phyloP scores from a whole-genome alignment of 176 grass and related monocot species.

The Musa troglodytarum region DNA sequence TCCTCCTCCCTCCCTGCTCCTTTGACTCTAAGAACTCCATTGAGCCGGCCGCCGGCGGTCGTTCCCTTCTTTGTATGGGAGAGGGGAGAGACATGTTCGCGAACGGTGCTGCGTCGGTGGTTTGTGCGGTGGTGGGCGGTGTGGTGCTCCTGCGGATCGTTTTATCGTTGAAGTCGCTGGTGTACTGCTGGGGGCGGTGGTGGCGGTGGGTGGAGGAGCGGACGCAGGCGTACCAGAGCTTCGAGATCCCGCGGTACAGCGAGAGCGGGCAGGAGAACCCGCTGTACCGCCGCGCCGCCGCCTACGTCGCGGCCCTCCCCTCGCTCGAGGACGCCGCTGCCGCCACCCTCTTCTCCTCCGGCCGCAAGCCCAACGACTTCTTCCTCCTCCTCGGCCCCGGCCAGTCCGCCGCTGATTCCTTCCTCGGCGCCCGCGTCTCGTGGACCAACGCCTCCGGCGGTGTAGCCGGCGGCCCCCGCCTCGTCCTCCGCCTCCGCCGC shows the following conservation, averaged over 20 bases:
- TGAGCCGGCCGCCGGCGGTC: no score
- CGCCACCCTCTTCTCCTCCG: constrained; percentile 58
- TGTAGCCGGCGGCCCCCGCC: constrained; percentile 3
- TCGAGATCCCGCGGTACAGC: constrained; percentile 60
- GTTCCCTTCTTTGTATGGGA: no score
- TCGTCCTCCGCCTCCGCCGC: constrained; percentile 70
- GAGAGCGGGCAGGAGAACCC: constrained; percentile 53
- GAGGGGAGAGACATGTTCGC: not conserved
- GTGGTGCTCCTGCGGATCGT: constrained; percentile 37
- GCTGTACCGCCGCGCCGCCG: constrained; percentile 66
- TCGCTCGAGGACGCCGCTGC: constrained; percentile 66
- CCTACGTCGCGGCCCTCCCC: constrained; percentile 66
- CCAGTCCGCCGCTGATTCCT: constrained; percentile 51
- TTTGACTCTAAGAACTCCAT: no score
- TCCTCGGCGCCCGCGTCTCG: constrained; percentile 60
- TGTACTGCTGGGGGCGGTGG: constrained; percentile 35
- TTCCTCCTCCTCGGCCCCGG: constrained; percentile 45
- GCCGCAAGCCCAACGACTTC: constrained; percentile 69
- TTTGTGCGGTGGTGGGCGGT: constrained; percentile 22
- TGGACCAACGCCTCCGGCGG: constrained; percentile 41
- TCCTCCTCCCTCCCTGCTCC: constrained; percentile 9
- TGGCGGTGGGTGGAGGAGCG: constrained; percentile 71
- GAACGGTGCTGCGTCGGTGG: not conserved
- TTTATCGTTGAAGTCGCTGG: constrained; percentile 66
- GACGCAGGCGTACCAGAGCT: constrained; percentile 80